These are phyloP conservation scores for Oldenlandia corymbosa DNA, from an alignment of 257 asterid species.

Conservation along the genomic window DNA sequence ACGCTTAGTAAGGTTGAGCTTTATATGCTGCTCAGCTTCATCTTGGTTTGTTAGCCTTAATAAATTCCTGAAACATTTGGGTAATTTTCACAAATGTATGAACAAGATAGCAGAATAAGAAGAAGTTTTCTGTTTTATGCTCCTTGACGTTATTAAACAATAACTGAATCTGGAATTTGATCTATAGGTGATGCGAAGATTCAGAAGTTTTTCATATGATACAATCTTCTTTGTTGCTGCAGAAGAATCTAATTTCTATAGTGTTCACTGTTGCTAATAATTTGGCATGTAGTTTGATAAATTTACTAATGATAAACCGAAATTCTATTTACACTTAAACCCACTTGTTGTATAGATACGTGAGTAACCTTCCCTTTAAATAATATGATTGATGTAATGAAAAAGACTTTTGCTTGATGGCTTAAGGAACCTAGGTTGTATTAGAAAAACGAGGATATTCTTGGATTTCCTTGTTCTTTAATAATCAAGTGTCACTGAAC, in stretches of 20 bases:
- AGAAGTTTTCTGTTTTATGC: background rate
- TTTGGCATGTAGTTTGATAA: no score
- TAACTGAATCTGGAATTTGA: background rate
- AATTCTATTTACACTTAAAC: no score
- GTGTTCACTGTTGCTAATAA: no score
- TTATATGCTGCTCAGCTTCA: background rate
- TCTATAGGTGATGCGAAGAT: background rate
- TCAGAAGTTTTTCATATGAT: background rate
- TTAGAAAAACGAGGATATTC: background rate
- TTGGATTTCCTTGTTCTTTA: background rate
- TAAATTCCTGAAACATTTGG: no score
- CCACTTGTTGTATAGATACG: no score
- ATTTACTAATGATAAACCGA: no score
- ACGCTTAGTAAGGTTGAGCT: background rate
- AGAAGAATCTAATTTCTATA: no score
- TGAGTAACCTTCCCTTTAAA: no score
- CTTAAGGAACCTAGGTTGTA: background rate
- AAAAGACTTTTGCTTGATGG: no score
- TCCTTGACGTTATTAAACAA: background rate
- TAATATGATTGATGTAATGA: no score
- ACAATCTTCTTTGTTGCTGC: background rate
- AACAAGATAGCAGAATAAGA: background rate
- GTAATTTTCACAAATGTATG: no score
- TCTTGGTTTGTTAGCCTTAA: conserved; percentile 4
- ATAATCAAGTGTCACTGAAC: background rate